Base-by-base conservation (phyloP, 768 basidiomycete genomes). In the Cystofilobasidium capitatum region DNA sequence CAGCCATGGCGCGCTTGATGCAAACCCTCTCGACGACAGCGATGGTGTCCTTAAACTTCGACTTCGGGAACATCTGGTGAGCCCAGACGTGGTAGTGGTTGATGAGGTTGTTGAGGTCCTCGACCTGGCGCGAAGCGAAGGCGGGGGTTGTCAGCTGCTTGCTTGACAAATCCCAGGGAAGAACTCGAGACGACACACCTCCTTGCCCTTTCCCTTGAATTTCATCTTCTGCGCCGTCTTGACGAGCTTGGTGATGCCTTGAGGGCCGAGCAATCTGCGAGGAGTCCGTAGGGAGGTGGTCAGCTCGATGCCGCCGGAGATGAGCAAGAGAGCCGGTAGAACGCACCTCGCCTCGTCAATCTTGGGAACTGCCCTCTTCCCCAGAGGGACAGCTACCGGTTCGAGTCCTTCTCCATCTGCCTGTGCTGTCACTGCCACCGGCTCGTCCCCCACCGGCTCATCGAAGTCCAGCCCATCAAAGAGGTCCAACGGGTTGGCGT, bases 11-110 rank as follows among this genome's bases (percentile, higher is more conserved):
- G 60, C 85, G 84, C 8, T 88, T 86, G 71, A 88, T 88, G 74
- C 90, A 96, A 14, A 96, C 76, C 72, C 87, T 89, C 80, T 99
- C 94, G 13, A 98, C 84, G 13, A 87, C 82, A 37, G 84, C 79
- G 7, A 94, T 85, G 0, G 91, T 94, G 73, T 96, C 92, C 54
- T 81, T 81, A 76, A 98, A 96, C 45, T 87, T 85, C 5, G 84
- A 86, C 73, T 88, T 90, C 6, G 96, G 96, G 74, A 88, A 93
- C 81, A 99, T 81, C 72, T 82, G 83, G 78, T 98, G 96, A 4
- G 91, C 83, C 96, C 96, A 99, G 72, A 91, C 88, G 73, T 92
- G 91, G 75, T 98, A 98, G 40, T 88, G 79, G 70, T 86, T 84
- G 64, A 98, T 79, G 17, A 97, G 78, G 44, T 88, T 81, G 70